These are phyloP conservation scores for Teunomyces atbi DNA, from an alignment of 805 yeast genomes.

Conservation along the genomic window DNA sequence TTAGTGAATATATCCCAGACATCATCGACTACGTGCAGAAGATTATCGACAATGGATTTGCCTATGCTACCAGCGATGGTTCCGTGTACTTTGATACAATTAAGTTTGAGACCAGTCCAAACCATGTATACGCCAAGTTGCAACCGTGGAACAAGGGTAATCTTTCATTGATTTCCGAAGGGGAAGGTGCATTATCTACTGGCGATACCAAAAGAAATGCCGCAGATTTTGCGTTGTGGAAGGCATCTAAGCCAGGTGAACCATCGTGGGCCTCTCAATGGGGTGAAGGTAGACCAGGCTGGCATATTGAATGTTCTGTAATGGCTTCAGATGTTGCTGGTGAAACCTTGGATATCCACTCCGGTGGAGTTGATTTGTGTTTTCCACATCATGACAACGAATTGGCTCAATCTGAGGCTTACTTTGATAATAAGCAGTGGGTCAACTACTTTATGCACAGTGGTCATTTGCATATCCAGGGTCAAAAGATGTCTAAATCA, in stretches of 20 bases:
- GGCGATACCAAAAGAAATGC: slow-evolving; percentile 64
- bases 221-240: slow-evolving; percentile 96
- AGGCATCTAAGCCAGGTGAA: slow-evolving; percentile 94
- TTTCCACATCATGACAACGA: slow-evolving; percentile 99
- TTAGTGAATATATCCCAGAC: slow-evolving; percentile 93
- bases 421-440: slow-evolving; percentile 89
- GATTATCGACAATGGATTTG: slow-evolving; percentile 79
- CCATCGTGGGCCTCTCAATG: slow-evolving; percentile 95
- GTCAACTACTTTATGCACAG: slow-evolving; percentile 94
- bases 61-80: slow-evolving; percentile 80
- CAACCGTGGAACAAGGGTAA: slow-evolving; percentile 98
- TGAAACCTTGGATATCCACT: slow-evolving; percentile 82
- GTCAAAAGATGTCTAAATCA: slow-evolving; percentile 96
- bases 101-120: slow-evolving; percentile 66
- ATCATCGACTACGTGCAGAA: slow-evolving; percentile 74
- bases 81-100: slow-evolving; percentile 94
- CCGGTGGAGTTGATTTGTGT: slow-evolving; percentile 96
- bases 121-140: slow-evolving; percentile 88
- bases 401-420: slow-evolving; percentile 95
- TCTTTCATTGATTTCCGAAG: slow-evolving; percentile 81
- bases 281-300: slow-evolving; percentile 98
- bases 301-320: slow-evolving; percentile 99
- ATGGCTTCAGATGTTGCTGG: slow-evolving; percentile 95
- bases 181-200: slow-evolving; percentile 81
- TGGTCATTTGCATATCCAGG: slow-evolving; percentile 97